phyloP scores from a whole-genome alignment of 2,329 filamentous ascomycete species.

The Camillea tinctor region DNA sequence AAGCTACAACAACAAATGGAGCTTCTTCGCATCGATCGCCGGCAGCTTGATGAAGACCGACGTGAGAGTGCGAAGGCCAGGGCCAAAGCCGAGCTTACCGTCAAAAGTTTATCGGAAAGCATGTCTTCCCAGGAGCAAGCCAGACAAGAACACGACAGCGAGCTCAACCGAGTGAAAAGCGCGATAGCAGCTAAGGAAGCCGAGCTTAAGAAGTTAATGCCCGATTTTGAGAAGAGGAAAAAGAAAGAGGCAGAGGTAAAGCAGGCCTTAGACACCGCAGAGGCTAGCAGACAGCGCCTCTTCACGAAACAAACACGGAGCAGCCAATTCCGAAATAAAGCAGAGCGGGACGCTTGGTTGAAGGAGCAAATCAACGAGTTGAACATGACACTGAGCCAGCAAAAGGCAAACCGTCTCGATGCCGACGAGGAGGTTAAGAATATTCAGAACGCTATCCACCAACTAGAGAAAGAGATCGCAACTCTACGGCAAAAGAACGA shows the following conservation, averaged over 20 bases:
- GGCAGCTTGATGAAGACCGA: conserved; percentile 85
- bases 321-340: conserved; percentile 83
- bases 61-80: conserved; percentile 75
- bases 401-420: conserved; percentile 82
- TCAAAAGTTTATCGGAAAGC: conserved; percentile 79
- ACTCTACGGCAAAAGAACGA: conserved; percentile 71
- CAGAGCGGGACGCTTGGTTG: conserved; percentile 82
- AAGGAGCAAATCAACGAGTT: conserved; percentile 78
- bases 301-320: conserved; percentile 91
- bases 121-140: conserved; percentile 75
- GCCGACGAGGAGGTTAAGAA: conserved; percentile 77
- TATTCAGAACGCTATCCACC: conserved; percentile 68
- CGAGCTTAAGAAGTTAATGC: conserved; percentile 72
- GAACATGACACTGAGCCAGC: conserved; percentile 70
- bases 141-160: conserved; percentile 66
- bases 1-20: conserved; percentile 80
- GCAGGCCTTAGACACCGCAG: conserved; percentile 71
- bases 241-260: conserved; percentile 70
- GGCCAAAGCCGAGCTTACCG: conserved; percentile 82
- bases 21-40: conserved; percentile 78
- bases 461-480: conserved; percentile 71
- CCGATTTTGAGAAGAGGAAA: conserved; percentile 72
- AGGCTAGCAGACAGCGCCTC: conserved; percentile 72
- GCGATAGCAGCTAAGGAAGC: conserved; percentile 75
- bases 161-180: conserved; percentile 68